These are phyloP conservation scores for Elaeis guineensis DNA, from an alignment of 176 grass and related monocot genomes.

Conservation along the genomic window DNA sequence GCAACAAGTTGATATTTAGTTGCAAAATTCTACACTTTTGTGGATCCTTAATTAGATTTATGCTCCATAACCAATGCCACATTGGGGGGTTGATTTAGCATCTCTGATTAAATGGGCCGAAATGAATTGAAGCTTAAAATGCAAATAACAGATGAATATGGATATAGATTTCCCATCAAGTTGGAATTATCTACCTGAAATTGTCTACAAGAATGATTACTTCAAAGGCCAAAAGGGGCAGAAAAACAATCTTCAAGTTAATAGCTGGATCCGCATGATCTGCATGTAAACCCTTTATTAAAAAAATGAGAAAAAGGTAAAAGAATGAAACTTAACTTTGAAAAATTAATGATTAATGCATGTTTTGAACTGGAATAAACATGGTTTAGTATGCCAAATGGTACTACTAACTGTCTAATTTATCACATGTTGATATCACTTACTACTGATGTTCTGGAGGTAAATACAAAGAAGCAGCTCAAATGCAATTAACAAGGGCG, in stretches of 20 bases:
- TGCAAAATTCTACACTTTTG: no score
- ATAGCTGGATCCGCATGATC: slow-evolving; percentile 35
- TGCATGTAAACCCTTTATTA: slow-evolving; percentile 10
- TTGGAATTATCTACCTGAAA: slow-evolving; percentile 47
- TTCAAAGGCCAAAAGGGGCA: slow-evolving; percentile 80
- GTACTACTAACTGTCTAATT: background rate
- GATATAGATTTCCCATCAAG: no score
- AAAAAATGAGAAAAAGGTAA: background rate
- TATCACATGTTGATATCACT: slow-evolving; percentile 10
- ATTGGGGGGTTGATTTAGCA: no score
- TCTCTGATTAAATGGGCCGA: no score
- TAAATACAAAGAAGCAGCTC: slow-evolving; percentile 89
- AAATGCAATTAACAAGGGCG: slow-evolving; percentile 71
- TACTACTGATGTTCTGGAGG: slow-evolving; percentile 69
- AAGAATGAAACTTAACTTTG: background rate
- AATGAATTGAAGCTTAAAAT: no score
- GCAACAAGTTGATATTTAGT: no score
- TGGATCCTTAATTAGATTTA: no score
- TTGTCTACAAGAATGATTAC: slow-evolving; percentile 86
- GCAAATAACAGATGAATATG: no score
- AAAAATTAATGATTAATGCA: no score
- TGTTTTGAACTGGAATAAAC: no score
- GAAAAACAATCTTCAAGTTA: slow-evolving; percentile 93
- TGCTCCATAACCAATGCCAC: no score
- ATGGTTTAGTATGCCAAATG: no score